Base-by-base conservation (phyloP, 208 protist species). In the Acanthamoeba royreba region DNA sequence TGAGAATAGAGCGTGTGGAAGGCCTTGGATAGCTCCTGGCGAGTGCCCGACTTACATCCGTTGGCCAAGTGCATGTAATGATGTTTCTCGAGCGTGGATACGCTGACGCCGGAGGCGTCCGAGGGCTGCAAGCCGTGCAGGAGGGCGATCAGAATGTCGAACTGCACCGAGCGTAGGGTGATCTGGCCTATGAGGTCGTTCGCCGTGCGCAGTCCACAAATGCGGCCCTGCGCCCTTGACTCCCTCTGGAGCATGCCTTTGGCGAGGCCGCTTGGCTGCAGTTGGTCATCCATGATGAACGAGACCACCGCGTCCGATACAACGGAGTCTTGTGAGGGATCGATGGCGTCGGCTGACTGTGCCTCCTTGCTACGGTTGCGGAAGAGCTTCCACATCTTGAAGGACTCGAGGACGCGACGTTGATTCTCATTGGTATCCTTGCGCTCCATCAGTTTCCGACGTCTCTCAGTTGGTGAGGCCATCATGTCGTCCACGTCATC, bases 301-400 rank as follows among this genome's bases (percentile, higher is more conserved):
- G 83, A 31, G 7, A 90, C 55, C n/a, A 90, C 38, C 3, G 83
- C 55, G 49, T 69, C 52, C 7, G 83, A 90, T 13, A 90, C 31
- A 17, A 47, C 25, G 0, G 83, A 72, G 33, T 69, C 83, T 33
- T 90, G 47, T n/a, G 83, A 28, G 15, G 47, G 52, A 43, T 72
- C 83, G 47, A 61, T 69, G 38, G 49, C 45, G 55, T 90, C 66
- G 72, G 72, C 40, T 25, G 72, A 47, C 40, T 83, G n/a, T 9
- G 72, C 22, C 55, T 90, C 83, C 49, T 90, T 90, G 52, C 35
- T 90, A 22, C 83, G 47, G 49, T 90, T 52, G 52, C 83, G 47
- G 83, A 90, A 90, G 13, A 90, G 61, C 58, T 79, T 72, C 87
- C 87, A 92, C 43, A 92, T 92, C 63, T 79, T 92, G 63, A 92